These are phyloP conservation scores for Wallacemonas sp. DNA, from an alignment of 208 protist species.

Conservation along the genomic window DNA sequence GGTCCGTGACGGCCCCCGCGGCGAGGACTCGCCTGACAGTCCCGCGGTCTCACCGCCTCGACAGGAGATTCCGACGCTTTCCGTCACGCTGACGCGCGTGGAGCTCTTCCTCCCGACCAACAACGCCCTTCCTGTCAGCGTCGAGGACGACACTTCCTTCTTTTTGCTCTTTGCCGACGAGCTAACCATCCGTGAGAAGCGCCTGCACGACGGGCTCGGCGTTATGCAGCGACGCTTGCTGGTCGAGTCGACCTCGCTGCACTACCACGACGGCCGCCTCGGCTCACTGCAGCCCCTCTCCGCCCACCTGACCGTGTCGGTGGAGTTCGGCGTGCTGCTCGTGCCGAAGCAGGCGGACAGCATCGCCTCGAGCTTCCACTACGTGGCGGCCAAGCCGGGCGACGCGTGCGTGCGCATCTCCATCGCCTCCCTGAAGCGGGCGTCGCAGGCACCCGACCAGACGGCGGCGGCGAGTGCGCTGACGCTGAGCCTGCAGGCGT, in stretches of 20 bases:
- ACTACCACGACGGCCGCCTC: constrained; percentile 9
- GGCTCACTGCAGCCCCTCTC: background rate
- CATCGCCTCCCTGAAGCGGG: background rate
- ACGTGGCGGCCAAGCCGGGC: background rate
- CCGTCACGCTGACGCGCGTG: constrained; percentile 17
- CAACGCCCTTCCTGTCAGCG: constrained; percentile 26
- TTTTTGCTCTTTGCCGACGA: constrained; percentile 29
- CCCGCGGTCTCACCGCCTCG: background rate
- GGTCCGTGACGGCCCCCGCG: too few relatives aligned
- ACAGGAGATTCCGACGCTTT: background rate
- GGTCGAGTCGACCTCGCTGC: constrained; percentile 8
- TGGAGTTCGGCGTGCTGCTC: constrained; percentile 24
- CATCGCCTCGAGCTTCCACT: constrained; percentile 10
- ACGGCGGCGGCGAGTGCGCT: background rate
- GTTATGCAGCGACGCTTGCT: background rate
- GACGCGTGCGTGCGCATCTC: constrained; percentile 16
- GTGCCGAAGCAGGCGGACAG: constrained; percentile 9
- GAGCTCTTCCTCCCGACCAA: constrained; percentile 48
- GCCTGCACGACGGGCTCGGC: background rate
- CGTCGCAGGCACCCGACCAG: background rate
- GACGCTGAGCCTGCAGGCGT: background rate
- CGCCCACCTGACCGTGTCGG: constrained; percentile 13
- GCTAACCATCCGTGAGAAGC: constrained; percentile 10
- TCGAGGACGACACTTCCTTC: constrained; percentile 35
- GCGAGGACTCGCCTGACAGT: too few relatives aligned